These are phyloP conservation scores for Nephelium lappaceum DNA, from an alignment of 345 rosid species.

Conservation along the genomic window DNA sequence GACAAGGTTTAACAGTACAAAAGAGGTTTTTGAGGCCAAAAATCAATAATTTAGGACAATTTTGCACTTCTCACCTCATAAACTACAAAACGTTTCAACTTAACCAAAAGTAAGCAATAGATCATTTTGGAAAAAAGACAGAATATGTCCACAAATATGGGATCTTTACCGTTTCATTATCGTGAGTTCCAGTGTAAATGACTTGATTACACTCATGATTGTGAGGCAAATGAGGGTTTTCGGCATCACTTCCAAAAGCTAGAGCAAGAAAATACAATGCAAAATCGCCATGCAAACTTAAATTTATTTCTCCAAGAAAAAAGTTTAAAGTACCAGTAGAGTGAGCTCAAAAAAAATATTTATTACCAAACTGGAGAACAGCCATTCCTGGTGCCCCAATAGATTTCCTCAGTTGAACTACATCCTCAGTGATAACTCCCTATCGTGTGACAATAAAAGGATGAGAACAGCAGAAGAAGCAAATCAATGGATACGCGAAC, in stretches of 20 bases:
- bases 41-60: not conserved
- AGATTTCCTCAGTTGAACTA: slow-evolving; percentile 77
- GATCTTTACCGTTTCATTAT: slow-evolving; percentile 79
- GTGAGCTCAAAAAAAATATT: not conserved
- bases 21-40: not conserved
- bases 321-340: not conserved
- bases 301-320: not conserved
- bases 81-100: not conserved
- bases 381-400: slow-evolving; percentile 99
- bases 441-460: slow-evolving; percentile 27
- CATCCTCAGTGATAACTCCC: slow-evolving; percentile 98
- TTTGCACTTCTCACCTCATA: not conserved
- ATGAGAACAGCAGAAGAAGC: slow-evolving; percentile 1
- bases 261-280: slow-evolving; percentile 21
- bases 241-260: slow-evolving; percentile 86
- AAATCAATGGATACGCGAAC: not conserved
- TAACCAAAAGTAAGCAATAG: not conserved
- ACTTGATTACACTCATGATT: slow-evolving; percentile 91
- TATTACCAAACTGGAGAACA: slow-evolving; percentile 93
- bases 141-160: not conserved
- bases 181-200: slow-evolving; percentile 98
- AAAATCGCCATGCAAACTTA: slow-evolving; percentile 15
- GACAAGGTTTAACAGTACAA: slow-evolving; percentile 2
- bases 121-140: not conserved
- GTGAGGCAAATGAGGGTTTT: slow-evolving; percentile 93